Conservation (phyloP, 2,329 filamentous ascomycete species). For the Xylariaceae sp. region DNA sequence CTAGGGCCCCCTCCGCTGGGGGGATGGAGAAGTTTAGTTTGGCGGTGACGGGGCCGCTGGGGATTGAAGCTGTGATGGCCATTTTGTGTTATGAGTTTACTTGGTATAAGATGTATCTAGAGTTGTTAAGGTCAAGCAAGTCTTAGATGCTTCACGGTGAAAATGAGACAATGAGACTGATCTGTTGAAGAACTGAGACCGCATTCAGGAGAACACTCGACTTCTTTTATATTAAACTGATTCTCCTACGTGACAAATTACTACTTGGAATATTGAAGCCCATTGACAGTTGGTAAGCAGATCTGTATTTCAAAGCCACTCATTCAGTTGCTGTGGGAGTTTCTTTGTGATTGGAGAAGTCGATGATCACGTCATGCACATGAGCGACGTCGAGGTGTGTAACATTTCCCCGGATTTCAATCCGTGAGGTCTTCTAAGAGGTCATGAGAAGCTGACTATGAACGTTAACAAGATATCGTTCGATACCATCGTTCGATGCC, state of each 20-base stretch:
- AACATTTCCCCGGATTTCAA: background rate
- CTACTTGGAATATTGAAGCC: too few species aligned
- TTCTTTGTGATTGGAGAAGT: background rate
- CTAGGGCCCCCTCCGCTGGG: slow-evolving; percentile 53
- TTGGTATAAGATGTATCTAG: background rate
- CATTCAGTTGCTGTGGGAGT: background rate
- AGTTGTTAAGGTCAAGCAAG: background rate
- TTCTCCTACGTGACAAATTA: background rate
- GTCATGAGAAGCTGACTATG: too few species aligned
- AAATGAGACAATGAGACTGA: background rate
- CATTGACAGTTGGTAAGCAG: background rate
- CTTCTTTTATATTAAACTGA: background rate
- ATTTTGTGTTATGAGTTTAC: slow-evolving; percentile 25
- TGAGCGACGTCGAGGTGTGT: background rate
- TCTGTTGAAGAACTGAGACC: background rate
- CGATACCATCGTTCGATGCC: too few species aligned
- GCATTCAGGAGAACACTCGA: background rate
- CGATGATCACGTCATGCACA: background rate
- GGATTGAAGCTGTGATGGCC: slow-evolving; percentile 39
- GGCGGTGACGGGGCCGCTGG: slow-evolving; percentile 57
- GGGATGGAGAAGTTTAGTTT: slow-evolving; percentile 61
- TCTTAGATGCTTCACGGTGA: background rate
- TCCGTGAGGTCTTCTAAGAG: background rate
- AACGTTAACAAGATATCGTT: too few species aligned
- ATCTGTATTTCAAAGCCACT: background rate